Percentiles rank a stretch among this genome's conserved stretches.
Evolutionary conservation across 2,329 filamentous ascomycete genomes (phyloP).

Genomic region (Cercospora beticola): DNA sequence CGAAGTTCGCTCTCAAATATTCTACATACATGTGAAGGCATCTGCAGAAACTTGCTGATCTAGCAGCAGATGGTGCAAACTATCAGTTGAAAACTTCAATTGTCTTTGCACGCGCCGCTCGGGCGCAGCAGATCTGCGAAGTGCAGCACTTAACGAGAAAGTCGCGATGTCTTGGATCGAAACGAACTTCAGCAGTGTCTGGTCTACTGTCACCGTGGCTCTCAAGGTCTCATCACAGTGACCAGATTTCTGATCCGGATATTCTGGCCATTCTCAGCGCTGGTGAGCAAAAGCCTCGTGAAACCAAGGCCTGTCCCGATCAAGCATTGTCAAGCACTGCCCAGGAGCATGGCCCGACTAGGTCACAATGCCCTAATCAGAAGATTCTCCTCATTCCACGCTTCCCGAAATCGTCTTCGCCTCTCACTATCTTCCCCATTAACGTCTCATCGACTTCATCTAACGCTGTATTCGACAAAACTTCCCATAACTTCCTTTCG

Average conservation of each 20-base stretch:
- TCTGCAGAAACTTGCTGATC: no score
- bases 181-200: no score
- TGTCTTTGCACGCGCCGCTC: no score
- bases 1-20: background rate
- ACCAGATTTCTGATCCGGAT: no score
- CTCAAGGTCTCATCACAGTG: no score
- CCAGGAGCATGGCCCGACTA: background rate
- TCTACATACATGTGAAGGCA: background rate
- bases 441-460: constrained; percentile 30
- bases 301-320: background rate
- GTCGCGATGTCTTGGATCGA: no score
- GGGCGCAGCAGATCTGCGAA: no score
- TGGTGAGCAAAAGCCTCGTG: no score
- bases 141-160: no score
- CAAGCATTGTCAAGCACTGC: background rate
- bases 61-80: no score
- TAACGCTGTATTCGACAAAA: constrained; percentile 30
- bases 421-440: constrained; percentile 22
- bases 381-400: constrained; percentile 25
- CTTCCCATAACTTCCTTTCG: constrained; percentile 36
- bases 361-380: constrained; percentile 2
- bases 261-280: background rate
- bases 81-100: no score
- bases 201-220: no score
- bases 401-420: constrained; percentile 15